Conservation (phyloP, 2,329 filamentous ascomycete genomes). For the Lachnellula hyalina region DNA sequence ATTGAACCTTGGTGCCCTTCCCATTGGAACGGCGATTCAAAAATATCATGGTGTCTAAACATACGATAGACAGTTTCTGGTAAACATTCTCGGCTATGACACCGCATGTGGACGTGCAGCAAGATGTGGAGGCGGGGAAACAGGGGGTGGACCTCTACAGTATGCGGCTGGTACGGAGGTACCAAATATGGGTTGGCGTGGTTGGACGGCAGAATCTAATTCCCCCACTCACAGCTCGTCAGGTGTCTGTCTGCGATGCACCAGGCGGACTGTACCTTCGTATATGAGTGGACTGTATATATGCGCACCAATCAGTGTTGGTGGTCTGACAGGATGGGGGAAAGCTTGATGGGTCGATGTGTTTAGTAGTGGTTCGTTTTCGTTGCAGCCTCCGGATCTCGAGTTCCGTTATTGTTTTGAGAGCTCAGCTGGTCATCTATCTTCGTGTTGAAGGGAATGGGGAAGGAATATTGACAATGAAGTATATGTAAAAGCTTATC, state of each 20-base stretch:
- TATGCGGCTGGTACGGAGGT: too few species aligned
- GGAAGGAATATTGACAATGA: too few species aligned
- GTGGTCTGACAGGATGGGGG: too few species aligned
- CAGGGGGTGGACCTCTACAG: not conserved
- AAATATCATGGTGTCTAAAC: not conserved
- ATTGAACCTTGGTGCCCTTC: not conserved
- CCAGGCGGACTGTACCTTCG: not conserved
- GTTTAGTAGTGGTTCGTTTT: too few species aligned
- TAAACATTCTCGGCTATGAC: not conserved
- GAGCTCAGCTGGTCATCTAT: too few species aligned
- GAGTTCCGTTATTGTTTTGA: too few species aligned
- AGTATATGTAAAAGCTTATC: too few species aligned
- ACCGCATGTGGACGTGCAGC: not conserved
- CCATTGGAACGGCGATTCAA: conserved; percentile 4
- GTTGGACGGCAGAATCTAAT: not conserved
- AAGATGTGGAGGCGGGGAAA: conserved; percentile 7
- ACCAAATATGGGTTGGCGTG: too few species aligned
- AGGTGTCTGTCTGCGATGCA: not conserved
- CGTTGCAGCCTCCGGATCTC: too few species aligned
- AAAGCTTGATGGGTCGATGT: too few species aligned
- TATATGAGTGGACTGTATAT: too few species aligned
- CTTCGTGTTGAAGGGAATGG: too few species aligned
- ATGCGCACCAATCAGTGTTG: conserved; percentile 18
- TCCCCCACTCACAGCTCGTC: not conserved
- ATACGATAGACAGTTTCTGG: not conserved